Evolutionary conservation across 1,139 yeast species (phyloP), one percentile per base, ranked within the genome.

Genomic region (Suhomyces kunorum): DNA sequence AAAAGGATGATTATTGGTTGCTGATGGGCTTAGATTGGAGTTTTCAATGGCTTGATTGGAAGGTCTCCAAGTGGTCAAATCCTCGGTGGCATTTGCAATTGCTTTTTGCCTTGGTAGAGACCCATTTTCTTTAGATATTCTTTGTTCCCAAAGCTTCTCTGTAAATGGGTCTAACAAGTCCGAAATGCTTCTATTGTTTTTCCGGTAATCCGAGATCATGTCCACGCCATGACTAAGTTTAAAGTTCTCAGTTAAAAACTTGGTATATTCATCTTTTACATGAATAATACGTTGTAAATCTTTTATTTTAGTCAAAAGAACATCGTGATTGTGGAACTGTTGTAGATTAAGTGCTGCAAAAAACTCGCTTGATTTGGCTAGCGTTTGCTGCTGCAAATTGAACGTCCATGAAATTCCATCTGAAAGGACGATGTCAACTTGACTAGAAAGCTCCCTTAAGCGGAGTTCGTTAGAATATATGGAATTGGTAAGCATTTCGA

Each of bases 161-260:
- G 50, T 42, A 35, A 55, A 59, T 22, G 51, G 50, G 8, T 51
- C 53, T 14, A 58, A 46, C n/a, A 44, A 32, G 16, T 40, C 39
- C 7, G 40, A 18, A 13, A 52, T 52, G 1, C 40, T 46, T 11
- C 34, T 51, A 41, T 56, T 51, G 40, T 51, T 54, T 8, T 50
- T 40, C 34, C 46, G 43, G 47, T 62, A 68, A 45, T 61, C 63
- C 22, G 53, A 51, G 17, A 70, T 53, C 39, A 67, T 52, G 38
- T 65, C 68, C 16, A 56, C 52, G 3, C 74, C 74, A 46, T 68
- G 68, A 28, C 67, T 54, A 4, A 64, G 62, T 40, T 58, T 61
- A 47, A 68, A 66, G 51, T 70, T 70, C 40, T 66, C 73, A 19
- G 56, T 48, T 28, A 71, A 51, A 37, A 66, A 69, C 44, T 51